Evolutionary conservation across 2,329 filamentous ascomycete species (phyloP).

Genomic region (Colletotrichum limetticola): DNA sequence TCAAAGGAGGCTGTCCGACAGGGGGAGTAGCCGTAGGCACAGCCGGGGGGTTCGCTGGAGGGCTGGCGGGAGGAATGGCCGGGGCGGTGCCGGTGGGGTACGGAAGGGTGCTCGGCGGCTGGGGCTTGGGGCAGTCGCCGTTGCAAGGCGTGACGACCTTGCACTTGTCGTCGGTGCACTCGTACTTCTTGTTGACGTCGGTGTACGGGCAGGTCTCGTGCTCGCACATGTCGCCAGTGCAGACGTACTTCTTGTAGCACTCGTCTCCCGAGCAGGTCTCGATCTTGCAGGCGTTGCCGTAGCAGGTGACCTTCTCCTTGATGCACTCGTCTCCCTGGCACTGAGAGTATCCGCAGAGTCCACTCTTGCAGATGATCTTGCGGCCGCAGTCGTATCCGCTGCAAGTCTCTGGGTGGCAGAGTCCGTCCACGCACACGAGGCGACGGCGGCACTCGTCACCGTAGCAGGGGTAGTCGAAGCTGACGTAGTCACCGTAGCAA

Average conservation of each 20-base stretch:
- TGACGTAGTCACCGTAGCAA: slow-evolving; percentile 35
- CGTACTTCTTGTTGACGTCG: slow-evolving; percentile 43
- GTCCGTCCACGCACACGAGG: slow-evolving; percentile 39
- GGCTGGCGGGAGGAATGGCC: background rate
- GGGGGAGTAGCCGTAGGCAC: no score
- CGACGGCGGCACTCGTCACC: slow-evolving; percentile 45
- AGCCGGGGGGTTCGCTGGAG: background rate
- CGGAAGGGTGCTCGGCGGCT: slow-evolving; percentile 21
- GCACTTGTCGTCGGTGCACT: slow-evolving; percentile 48
- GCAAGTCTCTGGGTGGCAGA: slow-evolving; percentile 33
- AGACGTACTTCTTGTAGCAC: slow-evolving; percentile 41
- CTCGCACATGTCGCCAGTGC: slow-evolving; percentile 38
- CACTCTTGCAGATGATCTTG: slow-evolving; percentile 19
- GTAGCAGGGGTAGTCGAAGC: slow-evolving; percentile 46
- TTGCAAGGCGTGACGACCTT: slow-evolving; percentile 41
- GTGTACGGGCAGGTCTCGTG: slow-evolving; percentile 38
- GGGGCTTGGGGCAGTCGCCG: slow-evolving; percentile 43
- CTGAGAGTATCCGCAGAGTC: slow-evolving; percentile 4
- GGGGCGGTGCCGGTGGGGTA: background rate
- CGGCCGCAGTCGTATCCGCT: slow-evolving; percentile 30
- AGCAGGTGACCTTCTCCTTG: slow-evolving; percentile 20
- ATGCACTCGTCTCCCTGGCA: slow-evolving; percentile 28
- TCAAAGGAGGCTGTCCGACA: no score
- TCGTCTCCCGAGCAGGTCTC: slow-evolving; percentile 44
- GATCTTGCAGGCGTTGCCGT: slow-evolving; percentile 38